phyloP scores from a whole-genome alignment of 345 rosid species.

The Viola odorata region DNA sequence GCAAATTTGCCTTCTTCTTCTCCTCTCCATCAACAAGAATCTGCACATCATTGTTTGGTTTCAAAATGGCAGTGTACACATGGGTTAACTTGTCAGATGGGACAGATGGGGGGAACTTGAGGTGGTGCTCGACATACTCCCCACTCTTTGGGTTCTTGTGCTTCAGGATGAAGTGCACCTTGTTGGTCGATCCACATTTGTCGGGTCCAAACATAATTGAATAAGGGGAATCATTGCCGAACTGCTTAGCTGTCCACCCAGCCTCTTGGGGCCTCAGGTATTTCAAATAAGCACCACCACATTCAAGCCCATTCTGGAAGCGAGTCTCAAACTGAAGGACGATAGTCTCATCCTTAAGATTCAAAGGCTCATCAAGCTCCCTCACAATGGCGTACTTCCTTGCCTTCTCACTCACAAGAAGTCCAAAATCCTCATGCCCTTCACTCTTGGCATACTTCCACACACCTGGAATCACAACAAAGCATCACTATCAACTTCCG shows the following conservation, averaged over 20 bases:
- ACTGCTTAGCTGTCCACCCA: constrained; percentile 61
- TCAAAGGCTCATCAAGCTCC: constrained; percentile 50
- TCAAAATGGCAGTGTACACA: constrained; percentile 75
- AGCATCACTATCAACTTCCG: constrained; percentile 9
- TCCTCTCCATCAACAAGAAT: constrained; percentile 78
- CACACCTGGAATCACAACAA: constrained; percentile 37
- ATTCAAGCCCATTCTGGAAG: constrained; percentile 75
- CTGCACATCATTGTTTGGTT: constrained; percentile 56
- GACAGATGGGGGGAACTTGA: constrained; percentile 73
- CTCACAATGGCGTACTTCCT: constrained; percentile 75
- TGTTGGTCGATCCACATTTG: constrained; percentile 82
- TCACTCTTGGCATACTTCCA: constrained; percentile 79
- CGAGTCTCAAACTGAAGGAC: constrained; percentile 79
- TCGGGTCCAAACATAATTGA: constrained; percentile 91
- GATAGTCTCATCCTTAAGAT: constrained; percentile 60
- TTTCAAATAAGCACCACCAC: constrained; percentile 85
- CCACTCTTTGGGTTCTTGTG: constrained; percentile 93
- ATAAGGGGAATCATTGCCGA: constrained; percentile 72
- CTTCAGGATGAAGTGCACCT: constrained; percentile 81
- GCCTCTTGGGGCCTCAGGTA: constrained; percentile 74
- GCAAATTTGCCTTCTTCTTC: constrained; percentile 67
- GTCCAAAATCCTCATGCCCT: constrained; percentile 85
- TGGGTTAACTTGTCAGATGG: constrained; percentile 78
- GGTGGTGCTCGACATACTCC: constrained; percentile 68
- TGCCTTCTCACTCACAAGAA: constrained; percentile 74